phyloP scores from a whole-genome alignment of 768 basidiomycete genomes.

The Nidularia pulvinata region DNA sequence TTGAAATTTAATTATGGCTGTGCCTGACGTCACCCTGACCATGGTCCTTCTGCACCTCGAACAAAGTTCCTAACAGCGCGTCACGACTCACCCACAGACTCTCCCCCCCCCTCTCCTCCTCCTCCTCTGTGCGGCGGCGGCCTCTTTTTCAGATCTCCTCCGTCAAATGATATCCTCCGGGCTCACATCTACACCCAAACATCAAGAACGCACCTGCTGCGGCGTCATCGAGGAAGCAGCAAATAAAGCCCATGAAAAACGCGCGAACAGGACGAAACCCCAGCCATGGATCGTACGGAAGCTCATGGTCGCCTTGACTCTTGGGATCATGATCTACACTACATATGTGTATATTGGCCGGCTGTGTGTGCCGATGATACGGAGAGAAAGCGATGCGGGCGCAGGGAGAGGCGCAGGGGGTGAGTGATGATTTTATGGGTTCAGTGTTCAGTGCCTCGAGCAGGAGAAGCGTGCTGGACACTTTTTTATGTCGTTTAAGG shows the following conservation, averaged over 20 bases:
- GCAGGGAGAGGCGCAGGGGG: slow-evolving; percentile 59
- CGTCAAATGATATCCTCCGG: too few relatives aligned
- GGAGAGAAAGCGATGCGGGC: slow-evolving; percentile 33
- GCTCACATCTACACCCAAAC: neutral
- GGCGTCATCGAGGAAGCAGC: slow-evolving; percentile 54
- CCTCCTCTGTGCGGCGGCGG: too few relatives aligned
- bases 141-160: too few relatives aligned
- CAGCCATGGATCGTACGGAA: slow-evolving; percentile 81
- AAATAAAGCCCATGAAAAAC: slow-evolving; percentile 32
- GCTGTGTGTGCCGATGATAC: slow-evolving; percentile 74
- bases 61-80: too few relatives aligned
- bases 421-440: slow-evolving; percentile 38
- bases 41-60: too few relatives aligned
- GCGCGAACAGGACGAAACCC: slow-evolving; percentile 40
- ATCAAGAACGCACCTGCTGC: slow-evolving; percentile 32
- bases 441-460: neutral
- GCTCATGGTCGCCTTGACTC: slow-evolving; percentile 56
- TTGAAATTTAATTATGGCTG: too few relatives aligned
- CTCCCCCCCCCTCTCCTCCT: too few relatives aligned
- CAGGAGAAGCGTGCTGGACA: neutral
- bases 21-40: too few relatives aligned
- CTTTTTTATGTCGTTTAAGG: too few relatives aligned
- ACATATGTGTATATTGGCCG: slow-evolving; percentile 79
- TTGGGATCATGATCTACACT: slow-evolving; percentile 65
- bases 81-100: too few relatives aligned